phyloP scores from a whole-genome alignment of 495 filamentous ascomycete genomes.

The Jackrogersella minutella region DNA sequence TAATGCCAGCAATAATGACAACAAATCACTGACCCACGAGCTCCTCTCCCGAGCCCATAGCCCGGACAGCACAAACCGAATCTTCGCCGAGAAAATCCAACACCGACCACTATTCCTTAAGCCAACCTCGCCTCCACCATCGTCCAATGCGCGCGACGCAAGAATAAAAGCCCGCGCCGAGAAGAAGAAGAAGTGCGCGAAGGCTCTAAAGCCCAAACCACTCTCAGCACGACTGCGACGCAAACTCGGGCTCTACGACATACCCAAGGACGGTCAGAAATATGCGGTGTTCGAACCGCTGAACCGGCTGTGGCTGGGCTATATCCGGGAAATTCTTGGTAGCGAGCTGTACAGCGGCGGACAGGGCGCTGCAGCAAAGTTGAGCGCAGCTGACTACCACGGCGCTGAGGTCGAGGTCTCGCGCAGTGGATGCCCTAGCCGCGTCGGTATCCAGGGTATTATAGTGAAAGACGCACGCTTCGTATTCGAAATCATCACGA shows the following conservation, averaged over 20 bases:
- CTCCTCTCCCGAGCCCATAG: conserved; percentile 81
- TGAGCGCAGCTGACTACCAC: conserved; percentile 87
- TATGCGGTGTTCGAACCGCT: conserved; percentile 80
- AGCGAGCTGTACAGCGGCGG: conserved; percentile 54
- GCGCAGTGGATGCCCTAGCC: conserved; percentile 75
- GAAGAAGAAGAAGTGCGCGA: conserved; percentile 63
- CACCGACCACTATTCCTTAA: conserved; percentile 82
- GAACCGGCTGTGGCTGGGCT: conserved; percentile 79
- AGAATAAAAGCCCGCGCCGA: conserved; percentile 65
- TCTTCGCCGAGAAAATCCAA: conserved; percentile 83
- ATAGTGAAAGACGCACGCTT: conserved; percentile 88
- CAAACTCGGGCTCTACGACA: conserved; percentile 71
- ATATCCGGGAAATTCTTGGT: conserved; percentile 79
- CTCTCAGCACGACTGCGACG: conserved; percentile 85
- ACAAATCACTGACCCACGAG: conserved; percentile 62
- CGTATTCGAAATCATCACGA: conserved; percentile 83
- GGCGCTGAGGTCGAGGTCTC: conserved; percentile 87
- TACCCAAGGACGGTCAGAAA: conserved; percentile 72
- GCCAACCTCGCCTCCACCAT: conserved; percentile 69
- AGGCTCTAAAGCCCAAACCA: conserved; percentile 71
- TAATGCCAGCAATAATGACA: conserved; percentile 34
- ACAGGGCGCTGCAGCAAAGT: conserved; percentile 63
- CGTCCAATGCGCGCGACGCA: conserved; percentile 67
- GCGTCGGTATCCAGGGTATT: conserved; percentile 86
- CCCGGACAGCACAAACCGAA: conserved; percentile 68